Base-by-base conservation (phyloP, 2,329 filamentous ascomycete genomes). In the Arthrobotrys conoides region DNA sequence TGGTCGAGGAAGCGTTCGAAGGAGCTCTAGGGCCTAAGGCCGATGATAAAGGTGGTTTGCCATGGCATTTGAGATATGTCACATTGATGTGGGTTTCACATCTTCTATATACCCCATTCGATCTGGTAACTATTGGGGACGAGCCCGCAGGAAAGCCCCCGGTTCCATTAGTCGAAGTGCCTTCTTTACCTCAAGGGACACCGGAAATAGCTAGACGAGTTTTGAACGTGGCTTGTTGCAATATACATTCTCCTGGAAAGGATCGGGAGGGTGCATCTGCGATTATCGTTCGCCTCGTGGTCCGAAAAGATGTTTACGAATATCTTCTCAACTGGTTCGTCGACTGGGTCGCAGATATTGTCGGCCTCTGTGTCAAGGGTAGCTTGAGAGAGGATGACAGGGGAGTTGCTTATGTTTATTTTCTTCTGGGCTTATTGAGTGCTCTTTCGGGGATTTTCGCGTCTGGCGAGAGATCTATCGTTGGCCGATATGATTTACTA, bases 1-100 rank as follows among this genome's bases (percentile, higher is more conserved):
- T 73, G 9, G 41, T 73, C 24, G 46, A 71, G 20, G 41, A 66
- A 33, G 48, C 44, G 9, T 61, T 67, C 5, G 65, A 61, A 20
- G 85, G 87, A 0, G 88, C 89, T 81, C 80, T 82, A n/a, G 80
- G 53, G 80, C 65, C 51, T 27, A 79, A 83, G 68, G 36, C 71
- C 2, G 67, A 79, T 1, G 70, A 82, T 9, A 49, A 76, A 0
- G 75, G 80, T 80, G 16, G 80, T 81, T 36, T 70, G 80, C 5
- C 87, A 0, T 99, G 96, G 96, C 91, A 97, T 83, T 92, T 97
- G 84, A 88, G 92, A 68, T 98, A 97, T 83, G 87, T 97, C 18
- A 90, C 94, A 51, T 86, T 98, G 3, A 87, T 97, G 9, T 99
- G 96, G 96, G 88, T 95, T 33, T 92, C 92, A 0, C 92, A 96